A percentile compares a stretch with the other conserved stretches of the same genome.
Conservation (phyloP, 257 asterid genomes). For the Lycium ferocissimum region DNA sequence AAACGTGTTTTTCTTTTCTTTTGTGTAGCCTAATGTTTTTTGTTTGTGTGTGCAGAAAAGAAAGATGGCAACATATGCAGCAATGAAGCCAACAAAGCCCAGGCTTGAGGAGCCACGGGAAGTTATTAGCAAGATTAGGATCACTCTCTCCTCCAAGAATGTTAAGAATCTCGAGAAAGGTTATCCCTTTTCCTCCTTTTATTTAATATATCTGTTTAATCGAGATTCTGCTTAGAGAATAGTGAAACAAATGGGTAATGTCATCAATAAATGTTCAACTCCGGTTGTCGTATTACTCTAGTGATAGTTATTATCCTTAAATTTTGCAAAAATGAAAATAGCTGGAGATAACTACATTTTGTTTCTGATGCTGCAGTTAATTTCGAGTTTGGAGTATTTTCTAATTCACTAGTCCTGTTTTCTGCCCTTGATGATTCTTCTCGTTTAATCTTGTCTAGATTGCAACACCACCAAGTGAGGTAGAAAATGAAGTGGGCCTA, state of each 20-base stretch:
- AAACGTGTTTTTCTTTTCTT: too few relatives aligned
- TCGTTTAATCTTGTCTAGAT: constrained; percentile 41
- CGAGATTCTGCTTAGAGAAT: background rate
- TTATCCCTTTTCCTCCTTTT: background rate
- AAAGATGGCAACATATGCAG: constrained; percentile 28
- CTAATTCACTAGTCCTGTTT: background rate
- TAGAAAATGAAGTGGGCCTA: constrained; percentile 61
- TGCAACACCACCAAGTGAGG: constrained; percentile 61
- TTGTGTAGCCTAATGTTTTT: background rate
- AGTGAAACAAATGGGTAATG: background rate
- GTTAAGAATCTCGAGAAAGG: constrained; percentile 30
- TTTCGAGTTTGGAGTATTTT: background rate
- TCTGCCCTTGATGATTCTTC: background rate
- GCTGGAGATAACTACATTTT: background rate
- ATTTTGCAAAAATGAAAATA: background rate
- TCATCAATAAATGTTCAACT: background rate
- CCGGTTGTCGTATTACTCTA: background rate
- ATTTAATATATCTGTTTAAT: background rate
- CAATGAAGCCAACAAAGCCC: constrained; percentile 29
- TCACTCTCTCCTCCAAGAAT: constrained; percentile 27
- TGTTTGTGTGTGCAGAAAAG: background rate
- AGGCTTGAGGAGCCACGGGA: constrained; percentile 24
- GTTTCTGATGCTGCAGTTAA: background rate
- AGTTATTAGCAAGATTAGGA: constrained; percentile 23
- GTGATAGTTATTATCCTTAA: background rate